Evolutionary conservation across 371 early-diverging fungal genomes (phyloP), one percentile per base, ranked within the genome.

Genomic region (Lichtheimia corymbifera): DNA sequence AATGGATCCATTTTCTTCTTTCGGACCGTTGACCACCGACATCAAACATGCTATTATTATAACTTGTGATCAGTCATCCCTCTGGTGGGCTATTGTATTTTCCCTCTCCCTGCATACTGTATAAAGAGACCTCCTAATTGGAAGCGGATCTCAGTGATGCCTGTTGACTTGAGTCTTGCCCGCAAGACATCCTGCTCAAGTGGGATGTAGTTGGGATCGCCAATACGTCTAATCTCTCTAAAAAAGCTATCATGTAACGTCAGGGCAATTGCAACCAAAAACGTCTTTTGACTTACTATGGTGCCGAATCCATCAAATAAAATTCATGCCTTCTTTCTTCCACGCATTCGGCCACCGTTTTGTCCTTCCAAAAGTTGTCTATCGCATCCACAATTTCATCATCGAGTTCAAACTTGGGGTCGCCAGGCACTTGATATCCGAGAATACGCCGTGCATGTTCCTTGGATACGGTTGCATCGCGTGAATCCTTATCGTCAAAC

Each of bases 1-100:
- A 95, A 65, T 94, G 95, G 49, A 92, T 91, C 97, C 97, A 96
- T 70, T 94, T 94, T 71, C 91, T 93, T 52, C 97, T 84, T 72
- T 93, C 93, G 25, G 90, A 89, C 41, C 93, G 82, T 58, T 88
- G 90, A 2, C 88, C 88, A 20, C 89, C 88, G 0, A 89, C 89
- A 56, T 89, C 89, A 64, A 88, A 87, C 88, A 88, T 88, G 55
- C 68, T 71, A 60, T 41, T 30, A 40, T 4, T 15, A 22, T 57
- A 13, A 42, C 14, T 22, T 41, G n/a, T 47, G 41, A 17, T 57
- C 28, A 25, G 15, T 22, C 22, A 28, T n/a, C 28, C 15, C 11
- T n/a, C 35, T 35, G 35, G 35, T 35, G 35, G 35, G 27, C 25
- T n/a, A 24, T 52, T 22, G 27, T 52, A n/a, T 22, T 25, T 13